These are phyloP conservation scores for Mortierella sp. DNA, from an alignment of 371 early-diverging fungal genomes.

Conservation along the genomic window DNA sequence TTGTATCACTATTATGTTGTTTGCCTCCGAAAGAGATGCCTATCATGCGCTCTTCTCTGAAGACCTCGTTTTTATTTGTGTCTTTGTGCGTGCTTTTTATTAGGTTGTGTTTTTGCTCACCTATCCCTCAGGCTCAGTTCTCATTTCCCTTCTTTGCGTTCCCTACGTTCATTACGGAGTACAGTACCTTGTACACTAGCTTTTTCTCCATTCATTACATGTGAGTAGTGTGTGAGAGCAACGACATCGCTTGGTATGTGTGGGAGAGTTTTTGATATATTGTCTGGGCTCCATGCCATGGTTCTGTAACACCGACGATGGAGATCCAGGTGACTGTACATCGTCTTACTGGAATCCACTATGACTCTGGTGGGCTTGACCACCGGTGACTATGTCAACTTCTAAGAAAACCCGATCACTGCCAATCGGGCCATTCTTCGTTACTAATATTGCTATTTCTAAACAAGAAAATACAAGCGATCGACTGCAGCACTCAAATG, in stretches of 20 bases:
- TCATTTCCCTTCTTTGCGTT: not conserved
- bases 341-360: no score
- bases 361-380: no score
- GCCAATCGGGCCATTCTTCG: no score
- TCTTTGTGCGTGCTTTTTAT: conserved; percentile 1
- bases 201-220: not conserved
- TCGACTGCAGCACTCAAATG: no score
- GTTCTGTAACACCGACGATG: not conserved
- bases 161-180: not conserved
- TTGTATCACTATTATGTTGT: conserved; percentile 23
- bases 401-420: no score
- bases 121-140: not conserved
- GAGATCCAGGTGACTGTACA: no score
- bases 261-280: not conserved
- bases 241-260: conserved; percentile 2
- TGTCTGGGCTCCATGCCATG: not conserved
- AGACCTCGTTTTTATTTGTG: not conserved
- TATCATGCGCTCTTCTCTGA: not conserved
- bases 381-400: no score
- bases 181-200: not conserved
- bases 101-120: not conserved
- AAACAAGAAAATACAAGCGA: no score
- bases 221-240: not conserved
- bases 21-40: conserved; percentile 5
- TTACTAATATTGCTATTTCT: no score